Percentiles rank a stretch among this genome's conserved stretches.
Evolutionary conservation across 148 eudicot species (phyloP).

Genomic region (Mesembryanthemum crystallinum): DNA sequence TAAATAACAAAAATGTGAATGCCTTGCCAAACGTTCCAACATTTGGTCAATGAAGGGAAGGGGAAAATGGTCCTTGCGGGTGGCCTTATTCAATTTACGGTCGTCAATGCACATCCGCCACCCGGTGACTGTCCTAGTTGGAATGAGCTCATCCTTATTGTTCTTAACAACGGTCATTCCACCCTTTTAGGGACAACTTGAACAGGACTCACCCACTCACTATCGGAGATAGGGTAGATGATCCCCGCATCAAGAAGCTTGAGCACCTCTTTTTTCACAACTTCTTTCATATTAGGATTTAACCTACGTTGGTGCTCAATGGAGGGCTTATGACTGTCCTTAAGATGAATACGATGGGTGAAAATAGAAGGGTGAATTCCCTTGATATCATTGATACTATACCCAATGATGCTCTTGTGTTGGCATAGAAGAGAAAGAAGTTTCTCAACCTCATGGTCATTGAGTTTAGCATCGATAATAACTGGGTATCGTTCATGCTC

Average conservation of each 20-base stretch:
- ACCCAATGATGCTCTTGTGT: neutral
- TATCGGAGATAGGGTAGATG: neutral
- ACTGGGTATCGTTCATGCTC: neutral
- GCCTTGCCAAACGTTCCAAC: too few relatives aligned
- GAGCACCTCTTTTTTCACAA: neutral
- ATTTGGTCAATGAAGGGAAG: too few relatives aligned
- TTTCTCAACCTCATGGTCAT: neutral
- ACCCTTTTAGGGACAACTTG: neutral
- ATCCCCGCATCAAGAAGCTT: neutral
- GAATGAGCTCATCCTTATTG: too few relatives aligned
- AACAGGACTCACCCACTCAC: constrained; percentile 6
- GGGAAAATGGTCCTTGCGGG: too few relatives aligned
- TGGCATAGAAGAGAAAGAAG: neutral
- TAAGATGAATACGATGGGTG: neutral
- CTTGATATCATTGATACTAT: neutral
- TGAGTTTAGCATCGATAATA: neutral
- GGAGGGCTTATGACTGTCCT: neutral
- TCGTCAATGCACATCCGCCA: too few relatives aligned
- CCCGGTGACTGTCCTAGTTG: too few relatives aligned
- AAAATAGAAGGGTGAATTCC: neutral
- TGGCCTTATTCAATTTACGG: too few relatives aligned
- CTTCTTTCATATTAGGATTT: neutral
- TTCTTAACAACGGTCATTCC: too few relatives aligned
- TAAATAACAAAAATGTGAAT: too few relatives aligned
- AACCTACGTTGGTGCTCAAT: constrained; percentile 9